Conservation (phyloP, 2,329 filamentous ascomycete genomes). For the Stagonosporopsis cucurbitacearum region DNA sequence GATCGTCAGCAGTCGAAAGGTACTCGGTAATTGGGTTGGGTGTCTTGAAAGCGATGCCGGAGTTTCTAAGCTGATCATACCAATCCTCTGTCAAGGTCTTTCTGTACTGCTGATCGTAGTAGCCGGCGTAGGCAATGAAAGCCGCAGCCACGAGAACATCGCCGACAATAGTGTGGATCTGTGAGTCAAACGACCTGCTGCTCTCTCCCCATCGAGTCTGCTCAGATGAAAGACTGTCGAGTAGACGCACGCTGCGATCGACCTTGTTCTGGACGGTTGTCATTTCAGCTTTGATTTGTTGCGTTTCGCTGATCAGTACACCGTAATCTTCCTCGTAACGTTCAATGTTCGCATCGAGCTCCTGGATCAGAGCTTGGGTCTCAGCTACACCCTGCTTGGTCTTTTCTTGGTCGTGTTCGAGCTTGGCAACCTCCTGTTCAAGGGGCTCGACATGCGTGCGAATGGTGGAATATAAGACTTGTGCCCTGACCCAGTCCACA, state of each 20-base stretch:
- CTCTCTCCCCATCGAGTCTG: constrained; percentile 93
- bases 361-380: constrained; percentile 84
- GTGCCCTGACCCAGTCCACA: constrained; percentile 95
- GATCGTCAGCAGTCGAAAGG: constrained; percentile 93
- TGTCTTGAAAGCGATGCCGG: constrained; percentile 91
- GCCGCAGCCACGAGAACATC: constrained; percentile 96
- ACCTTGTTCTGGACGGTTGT: constrained; percentile 96
- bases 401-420: constrained; percentile 87
- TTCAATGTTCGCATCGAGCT: constrained; percentile 87
- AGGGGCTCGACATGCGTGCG: constrained; percentile 91
- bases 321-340: constrained; percentile 97
- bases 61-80: constrained; percentile 89
- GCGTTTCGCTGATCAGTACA: constrained; percentile 92
- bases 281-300: constrained; percentile 98
- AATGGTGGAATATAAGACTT: constrained; percentile 98
- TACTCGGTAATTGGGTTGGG: constrained; percentile 97
- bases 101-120: constrained; percentile 97
- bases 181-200: constrained; percentile 97
- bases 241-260: constrained; percentile 88
- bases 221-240: constrained; percentile 95
- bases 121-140: constrained; percentile 94
- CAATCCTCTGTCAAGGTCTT: constrained; percentile 98
- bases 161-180: constrained; percentile 94
- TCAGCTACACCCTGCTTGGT: constrained; percentile 94
- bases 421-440: constrained; percentile 82